Base-by-base conservation (phyloP, 2,329 filamentous ascomycete genomes). In the Penicillium sp. region DNA sequence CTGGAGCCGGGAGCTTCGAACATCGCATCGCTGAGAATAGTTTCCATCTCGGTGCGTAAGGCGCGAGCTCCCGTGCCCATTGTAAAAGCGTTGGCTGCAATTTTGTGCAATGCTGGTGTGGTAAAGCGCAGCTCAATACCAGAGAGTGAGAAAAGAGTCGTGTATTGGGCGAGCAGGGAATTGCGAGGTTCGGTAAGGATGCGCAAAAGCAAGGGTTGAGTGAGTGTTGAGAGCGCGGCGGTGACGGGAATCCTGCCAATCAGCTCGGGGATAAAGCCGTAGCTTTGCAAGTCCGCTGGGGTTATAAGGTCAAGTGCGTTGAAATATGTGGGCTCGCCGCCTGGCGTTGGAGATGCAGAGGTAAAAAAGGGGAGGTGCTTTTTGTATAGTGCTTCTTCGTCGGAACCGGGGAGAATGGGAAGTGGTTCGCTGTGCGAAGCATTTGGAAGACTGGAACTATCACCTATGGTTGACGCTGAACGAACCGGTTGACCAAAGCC, bases 101-200 rank as follows among this genome's bases (percentile, higher is more conserved):
- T 85, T 46, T 89, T 88, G 57, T 85, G 81, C n/a, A 97, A 76
- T 0, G 93, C 88, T 6, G 85, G 84, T 3, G 84, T 87, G 0
- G 93, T 96, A 74, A 97, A 95, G 59, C 84, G 85, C 2, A 99
- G 78, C 44, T 89, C 87, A 49, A 88, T 84, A 33, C 82, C 81
- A 1, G 88, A 90, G 0, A 94, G 87, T 51, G 88, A 84, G 67
- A 97, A 96, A 1, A 96, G 83, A 2, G 91, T 86, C 16, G 86
- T 88, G 71, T 96, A 97, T 73, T 99, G 94, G 43, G 87, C 85
- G 3, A 96, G 80, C 0, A 99, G 81, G 48, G 87, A 90, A 74
- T 96, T 96, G 52, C 89, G 85, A 1, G 94, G 94, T 69, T 97
- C 93, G 0, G 90, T 96, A 36, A 99, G 80, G 56, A 99, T 94